phyloP scores from a whole-genome alignment of 2,329 filamentous ascomycete species.

The Niveomyces coronatus region DNA sequence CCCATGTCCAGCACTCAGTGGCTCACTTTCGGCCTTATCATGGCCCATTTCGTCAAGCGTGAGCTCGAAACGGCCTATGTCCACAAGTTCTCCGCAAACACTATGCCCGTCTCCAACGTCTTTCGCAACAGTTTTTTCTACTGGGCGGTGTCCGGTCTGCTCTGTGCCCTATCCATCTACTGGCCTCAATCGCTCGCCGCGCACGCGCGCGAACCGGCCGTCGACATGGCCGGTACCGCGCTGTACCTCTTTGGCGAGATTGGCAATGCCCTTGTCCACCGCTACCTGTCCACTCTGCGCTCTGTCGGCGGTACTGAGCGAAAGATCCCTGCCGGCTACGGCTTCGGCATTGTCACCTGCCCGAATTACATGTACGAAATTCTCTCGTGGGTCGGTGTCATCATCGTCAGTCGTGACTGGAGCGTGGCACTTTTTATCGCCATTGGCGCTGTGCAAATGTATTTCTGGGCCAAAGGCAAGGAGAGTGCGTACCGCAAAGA shows the following conservation, averaged over 20 bases:
- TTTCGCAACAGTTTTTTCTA: slow-evolving; percentile 95
- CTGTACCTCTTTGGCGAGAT: slow-evolving; percentile 71
- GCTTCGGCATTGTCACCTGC: slow-evolving; percentile 81
- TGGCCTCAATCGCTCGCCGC: slow-evolving; percentile 61
- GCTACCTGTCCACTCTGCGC: slow-evolving; percentile 67
- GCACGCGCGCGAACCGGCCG: slow-evolving; percentile 29
- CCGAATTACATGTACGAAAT: slow-evolving; percentile 97
- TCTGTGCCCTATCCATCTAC: slow-evolving; percentile 81
- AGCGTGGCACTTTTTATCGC: slow-evolving; percentile 66
- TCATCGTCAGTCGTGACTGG: slow-evolving; percentile 69
- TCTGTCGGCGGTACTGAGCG: slow-evolving; percentile 72
- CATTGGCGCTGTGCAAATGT: slow-evolving; percentile 71
- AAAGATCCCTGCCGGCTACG: slow-evolving; percentile 76
- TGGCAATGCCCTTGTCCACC: slow-evolving; percentile 70
- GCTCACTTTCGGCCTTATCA: slow-evolving; percentile 62
- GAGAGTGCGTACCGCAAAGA: slow-evolving; percentile 82
- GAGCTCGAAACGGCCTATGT: slow-evolving; percentile 91
- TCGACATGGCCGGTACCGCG: slow-evolving; percentile 58
- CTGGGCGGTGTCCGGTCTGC: slow-evolving; percentile 73
- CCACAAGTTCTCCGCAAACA: slow-evolving; percentile 88
- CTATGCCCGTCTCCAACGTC: slow-evolving; percentile 85
- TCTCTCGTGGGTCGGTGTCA: slow-evolving; percentile 75
- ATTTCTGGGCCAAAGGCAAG: slow-evolving; percentile 80
- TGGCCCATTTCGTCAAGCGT: slow-evolving; percentile 85
- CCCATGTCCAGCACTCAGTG: slow-evolving; percentile 58